Conservation (phyloP, 441 rosid species). For the Erodium trifolium region DNA sequence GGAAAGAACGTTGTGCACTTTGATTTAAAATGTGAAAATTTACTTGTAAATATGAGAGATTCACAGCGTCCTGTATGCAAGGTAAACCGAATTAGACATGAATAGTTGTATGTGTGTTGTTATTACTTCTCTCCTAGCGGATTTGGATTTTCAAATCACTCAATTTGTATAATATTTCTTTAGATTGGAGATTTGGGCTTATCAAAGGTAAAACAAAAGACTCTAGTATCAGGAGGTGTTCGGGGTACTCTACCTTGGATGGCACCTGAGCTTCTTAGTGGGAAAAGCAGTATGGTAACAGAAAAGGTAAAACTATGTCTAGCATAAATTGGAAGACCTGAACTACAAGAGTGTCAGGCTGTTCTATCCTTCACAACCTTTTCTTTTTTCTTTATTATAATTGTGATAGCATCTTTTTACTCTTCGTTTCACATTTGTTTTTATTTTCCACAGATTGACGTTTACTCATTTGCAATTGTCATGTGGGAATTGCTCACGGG, state of each 20-base stretch:
- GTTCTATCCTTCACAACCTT: not conserved
- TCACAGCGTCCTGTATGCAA: constrained; percentile 97
- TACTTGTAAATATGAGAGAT: constrained; percentile 96
- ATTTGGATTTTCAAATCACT: constrained; percentile 15
- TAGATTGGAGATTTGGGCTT: constrained; percentile 96
- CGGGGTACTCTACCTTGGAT: constrained; percentile 99
- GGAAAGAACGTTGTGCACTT: constrained; percentile 96
- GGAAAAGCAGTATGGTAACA: constrained; percentile 93
- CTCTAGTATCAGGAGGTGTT: constrained; percentile 95
- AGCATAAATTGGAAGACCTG: not conserved
- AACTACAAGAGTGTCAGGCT: not conserved
- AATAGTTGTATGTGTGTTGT: not conserved
- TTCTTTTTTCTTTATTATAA: too few relatives aligned
- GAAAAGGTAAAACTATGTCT: constrained; percentile 56
- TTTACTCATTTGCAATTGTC: constrained; percentile 93
- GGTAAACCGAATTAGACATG: constrained; percentile 33
- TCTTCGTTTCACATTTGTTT: constrained; percentile 9
- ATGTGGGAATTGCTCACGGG: constrained; percentile 99
- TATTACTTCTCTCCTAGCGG: not conserved
- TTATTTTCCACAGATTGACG: constrained; percentile 62
- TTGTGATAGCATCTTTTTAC: not conserved
- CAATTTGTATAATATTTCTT: constrained; percentile 10
- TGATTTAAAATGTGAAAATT: constrained; percentile 94
- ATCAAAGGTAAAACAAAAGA: constrained; percentile 92
- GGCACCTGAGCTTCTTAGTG: constrained; percentile 99